Evolutionary conservation across 352 stramenopile species (phyloP).

Genomic region (Saprolegnia parasitica): DNA sequence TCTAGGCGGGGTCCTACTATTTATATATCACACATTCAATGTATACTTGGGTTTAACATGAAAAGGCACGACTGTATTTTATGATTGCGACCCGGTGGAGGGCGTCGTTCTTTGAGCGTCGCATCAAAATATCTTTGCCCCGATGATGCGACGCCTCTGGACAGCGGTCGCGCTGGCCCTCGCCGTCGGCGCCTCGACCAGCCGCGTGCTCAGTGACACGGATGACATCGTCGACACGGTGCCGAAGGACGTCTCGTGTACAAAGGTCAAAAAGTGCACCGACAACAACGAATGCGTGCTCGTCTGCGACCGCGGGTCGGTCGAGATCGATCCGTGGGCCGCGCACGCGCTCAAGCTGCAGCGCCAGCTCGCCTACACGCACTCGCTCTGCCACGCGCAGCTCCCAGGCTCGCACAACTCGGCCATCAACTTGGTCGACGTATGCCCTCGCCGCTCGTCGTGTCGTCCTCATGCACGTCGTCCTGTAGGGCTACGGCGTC

Average conservation of each 20-base stretch:
- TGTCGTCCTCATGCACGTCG: neutral
- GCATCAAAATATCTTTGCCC: neutral
- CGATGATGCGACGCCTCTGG: neutral
- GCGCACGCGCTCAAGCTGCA: conserved; percentile 55
- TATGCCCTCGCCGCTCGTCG: conserved; percentile 18
- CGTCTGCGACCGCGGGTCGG: conserved; percentile 56
- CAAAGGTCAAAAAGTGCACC: conserved; percentile 49
- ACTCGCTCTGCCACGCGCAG: conserved; percentile 65
- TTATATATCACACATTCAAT: no score
- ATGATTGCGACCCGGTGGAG: no score
- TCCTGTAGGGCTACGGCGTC: conserved; percentile 63
- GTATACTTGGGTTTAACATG: no score
- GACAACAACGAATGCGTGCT: conserved; percentile 54
- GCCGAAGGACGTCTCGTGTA: conserved; percentile 45
- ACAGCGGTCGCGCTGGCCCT: neutral
- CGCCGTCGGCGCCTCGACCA: neutral
- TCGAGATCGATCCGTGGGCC: conserved; percentile 52
- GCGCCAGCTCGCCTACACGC: conserved; percentile 61
- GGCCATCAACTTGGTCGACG: conserved; percentile 40
- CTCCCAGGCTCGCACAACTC: conserved; percentile 73
- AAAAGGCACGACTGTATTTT: no score
- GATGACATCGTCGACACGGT: conserved; percentile 34
- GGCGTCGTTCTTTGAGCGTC: no score
- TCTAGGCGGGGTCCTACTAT: no score
- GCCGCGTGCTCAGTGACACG: no score